phyloP scores from a whole-genome alignment of 2,329 filamentous ascomycete genomes.

The Stagonosporopsis chrysanthemi region DNA sequence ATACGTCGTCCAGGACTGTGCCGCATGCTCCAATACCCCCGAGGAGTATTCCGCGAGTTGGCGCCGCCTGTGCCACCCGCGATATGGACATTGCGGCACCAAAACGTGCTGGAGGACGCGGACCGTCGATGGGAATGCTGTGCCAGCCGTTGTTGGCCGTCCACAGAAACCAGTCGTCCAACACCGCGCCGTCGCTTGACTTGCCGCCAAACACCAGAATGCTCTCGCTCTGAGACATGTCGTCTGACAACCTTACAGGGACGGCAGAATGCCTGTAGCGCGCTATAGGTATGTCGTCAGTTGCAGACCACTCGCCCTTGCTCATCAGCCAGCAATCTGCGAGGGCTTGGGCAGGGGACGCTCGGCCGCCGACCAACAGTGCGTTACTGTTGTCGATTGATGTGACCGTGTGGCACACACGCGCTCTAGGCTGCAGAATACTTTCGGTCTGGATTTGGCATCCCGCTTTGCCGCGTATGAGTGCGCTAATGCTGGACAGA shows the following conservation, averaged over 20 bases:
- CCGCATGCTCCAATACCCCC: conserved; percentile 76
- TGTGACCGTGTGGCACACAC: conserved; percentile 80
- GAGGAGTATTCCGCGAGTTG: conserved; percentile 67
- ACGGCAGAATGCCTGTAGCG: conserved; percentile 78
- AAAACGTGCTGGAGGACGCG: conserved; percentile 60
- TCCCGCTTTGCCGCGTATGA: conserved; percentile 26
- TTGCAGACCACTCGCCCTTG: conserved; percentile 68
- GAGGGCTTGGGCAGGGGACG: conserved; percentile 74
- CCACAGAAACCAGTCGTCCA: conserved; percentile 57
- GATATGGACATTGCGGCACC: conserved; percentile 62
- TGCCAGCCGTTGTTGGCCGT: conserved; percentile 61
- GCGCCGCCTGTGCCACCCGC: conserved; percentile 42
- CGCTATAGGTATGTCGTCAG: conserved; percentile 71
- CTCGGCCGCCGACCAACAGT: conserved; percentile 77
- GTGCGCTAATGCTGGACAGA: conserved; percentile 55
- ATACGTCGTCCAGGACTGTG: conserved; percentile 67
- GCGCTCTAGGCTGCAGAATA: conserved; percentile 40
- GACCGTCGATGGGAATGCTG: conserved; percentile 47
- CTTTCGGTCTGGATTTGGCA: conserved; percentile 43
- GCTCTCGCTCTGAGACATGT: conserved; percentile 51
- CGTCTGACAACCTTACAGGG: conserved; percentile 51
- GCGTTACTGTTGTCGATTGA: conserved; percentile 64
- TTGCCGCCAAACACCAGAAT: conserved; percentile 58
- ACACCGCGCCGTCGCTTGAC: conserved; percentile 51
- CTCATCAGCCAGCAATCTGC: conserved; percentile 79